These are phyloP conservation scores for Colletotrichum sp. DNA, from an alignment of 2,329 filamentous ascomycete genomes.

Conservation along the genomic window DNA sequence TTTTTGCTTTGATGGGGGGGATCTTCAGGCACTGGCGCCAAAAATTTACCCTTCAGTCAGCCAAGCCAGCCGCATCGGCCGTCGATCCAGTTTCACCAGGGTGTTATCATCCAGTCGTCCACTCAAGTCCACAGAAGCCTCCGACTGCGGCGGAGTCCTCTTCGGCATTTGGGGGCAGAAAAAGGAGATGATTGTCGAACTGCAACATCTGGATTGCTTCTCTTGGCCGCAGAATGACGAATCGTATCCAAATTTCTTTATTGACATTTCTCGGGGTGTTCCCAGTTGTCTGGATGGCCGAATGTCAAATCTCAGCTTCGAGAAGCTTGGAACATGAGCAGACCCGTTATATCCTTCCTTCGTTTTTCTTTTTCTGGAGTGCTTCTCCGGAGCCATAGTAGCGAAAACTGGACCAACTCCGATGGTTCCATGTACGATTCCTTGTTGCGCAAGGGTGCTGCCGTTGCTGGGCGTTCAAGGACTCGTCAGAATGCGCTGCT, in stretches of 20 bases:
- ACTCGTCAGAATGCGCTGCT: neutral
- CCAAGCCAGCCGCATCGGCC: neutral
- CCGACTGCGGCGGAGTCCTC: neutral
- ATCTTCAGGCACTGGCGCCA: neutral
- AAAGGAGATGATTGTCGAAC: neutral
- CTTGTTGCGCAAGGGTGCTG: neutral
- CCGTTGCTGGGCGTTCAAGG: neutral
- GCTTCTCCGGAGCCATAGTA: neutral
- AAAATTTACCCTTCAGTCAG: neutral
- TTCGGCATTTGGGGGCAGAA: neutral
- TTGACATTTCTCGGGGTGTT: neutral
- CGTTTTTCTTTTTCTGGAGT: neutral
- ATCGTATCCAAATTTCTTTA: neutral
- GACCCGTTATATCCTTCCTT: conserved; percentile 4
- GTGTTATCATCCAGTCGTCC: neutral
- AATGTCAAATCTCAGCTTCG: neutral
- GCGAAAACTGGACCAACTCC: neutral
- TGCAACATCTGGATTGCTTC: neutral
- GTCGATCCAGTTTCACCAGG: neutral
- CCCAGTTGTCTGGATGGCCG: neutral
- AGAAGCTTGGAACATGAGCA: neutral
- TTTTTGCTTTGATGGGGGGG: neutral
- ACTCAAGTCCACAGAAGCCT: neutral
- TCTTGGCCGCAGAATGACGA: neutral
- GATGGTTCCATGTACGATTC: neutral